Base-by-base conservation (phyloP, 768 basidiomycete genomes). In the Mycena galericulata region DNA sequence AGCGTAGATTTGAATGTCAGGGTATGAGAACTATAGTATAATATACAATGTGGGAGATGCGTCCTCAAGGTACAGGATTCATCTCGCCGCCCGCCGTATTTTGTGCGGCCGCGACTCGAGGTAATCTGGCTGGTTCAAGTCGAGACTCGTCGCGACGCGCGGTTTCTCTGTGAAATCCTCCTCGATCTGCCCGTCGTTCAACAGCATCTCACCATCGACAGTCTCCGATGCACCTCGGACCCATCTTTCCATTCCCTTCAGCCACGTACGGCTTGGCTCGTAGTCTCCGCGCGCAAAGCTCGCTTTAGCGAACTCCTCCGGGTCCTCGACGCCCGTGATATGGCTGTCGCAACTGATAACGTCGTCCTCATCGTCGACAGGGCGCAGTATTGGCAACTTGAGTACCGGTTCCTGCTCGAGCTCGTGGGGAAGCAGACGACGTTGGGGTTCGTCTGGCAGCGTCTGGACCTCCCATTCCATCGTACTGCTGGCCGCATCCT, bases 381-480 rank as follows among this genome's bases (percentile, higher is more conserved):
- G 11, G 5, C 4, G 12, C 3, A 24, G 3, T 8, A 20, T 1
- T 9, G 2, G 29, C 9, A 54, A 26, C 9, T 36, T 34, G 22
- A 47, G 1, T 41, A 55, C 53, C 5, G 62, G 53, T 17, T 63
- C 62, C 2, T 32, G 8, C 53, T 45, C 45, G 55, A 56, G 10
- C 27, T 65, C 63, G 55, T 57, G 46, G n/a, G 54, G 55, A 7
- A 56, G 34, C 7, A 65, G 38, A 18, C 63, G 63, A 14, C 55
- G 63, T 18, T 30, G 43, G 46, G 63, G 63, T 32, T 56, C 54
- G 18, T 57, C 63, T 40, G 34, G 7, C 0, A 50, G 8, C 15
- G 46, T 64, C 26, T n/a, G 18, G 12, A 49, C 38, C 18, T 65
- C 54, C 63, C 55, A 57, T 29, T 65, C 63, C 63, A 57, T 57